Percentiles rank a stretch among this genome's conserved stretches.
Conservation (phyloP, 1,284 basidiomycete species). For the Mixia osmundae region DNA sequence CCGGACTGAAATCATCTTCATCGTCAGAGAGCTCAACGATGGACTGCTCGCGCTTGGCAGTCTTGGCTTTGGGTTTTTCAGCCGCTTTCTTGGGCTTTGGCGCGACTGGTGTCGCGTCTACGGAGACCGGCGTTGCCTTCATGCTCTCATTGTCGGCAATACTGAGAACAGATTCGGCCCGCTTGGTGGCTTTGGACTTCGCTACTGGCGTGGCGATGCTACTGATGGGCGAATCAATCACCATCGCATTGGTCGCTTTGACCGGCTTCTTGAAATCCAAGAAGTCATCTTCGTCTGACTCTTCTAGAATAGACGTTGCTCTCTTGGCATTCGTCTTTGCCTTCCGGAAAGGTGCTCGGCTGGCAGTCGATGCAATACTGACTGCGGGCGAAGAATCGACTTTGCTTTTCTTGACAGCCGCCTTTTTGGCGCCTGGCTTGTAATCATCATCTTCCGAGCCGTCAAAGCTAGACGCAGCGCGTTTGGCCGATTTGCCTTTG, state of each 20-base stretch:
- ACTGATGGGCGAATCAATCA: no score
- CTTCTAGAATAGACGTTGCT: no score
- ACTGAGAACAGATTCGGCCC: not conserved
- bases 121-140: no score
- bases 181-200: not conserved
- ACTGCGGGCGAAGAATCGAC: constrained; percentile 3
- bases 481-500: constrained; percentile 6
- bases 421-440: constrained; percentile 6
- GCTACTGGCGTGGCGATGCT: no score
- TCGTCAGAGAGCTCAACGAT: constrained; percentile 4
- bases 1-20: constrained; percentile 1
- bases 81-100: no score
- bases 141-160: no score
- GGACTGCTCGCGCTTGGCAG: constrained; percentile 1
- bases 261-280: no score
- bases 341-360: constrained; percentile 1
- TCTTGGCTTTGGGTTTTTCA: constrained; percentile 1
- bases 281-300: no score
- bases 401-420: constrained; percentile 4
- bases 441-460: constrained; percentile 4
- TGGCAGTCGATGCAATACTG: not conserved
- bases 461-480: no score
- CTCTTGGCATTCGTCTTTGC: not conserved
- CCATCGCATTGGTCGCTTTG: no score
- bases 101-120: no score